Conservation (phyloP, 2,329 filamentous ascomycete genomes). For the Talaromyces sp. region DNA sequence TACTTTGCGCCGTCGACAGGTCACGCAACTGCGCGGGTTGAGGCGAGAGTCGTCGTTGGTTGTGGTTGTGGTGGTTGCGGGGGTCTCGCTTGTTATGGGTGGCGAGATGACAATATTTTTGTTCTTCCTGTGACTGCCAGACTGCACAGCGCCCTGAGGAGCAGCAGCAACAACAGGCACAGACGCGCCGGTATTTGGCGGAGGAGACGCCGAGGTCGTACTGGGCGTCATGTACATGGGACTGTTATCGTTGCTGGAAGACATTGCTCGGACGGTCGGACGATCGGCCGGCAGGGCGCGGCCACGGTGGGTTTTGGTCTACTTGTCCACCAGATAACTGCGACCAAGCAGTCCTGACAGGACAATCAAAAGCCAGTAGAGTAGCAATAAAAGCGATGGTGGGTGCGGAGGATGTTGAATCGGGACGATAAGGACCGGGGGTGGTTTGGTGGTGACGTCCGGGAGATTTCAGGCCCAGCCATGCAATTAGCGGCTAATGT, state of each 20-base stretch:
- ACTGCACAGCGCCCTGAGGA: not conserved
- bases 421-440: not conserved
- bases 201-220: not conserved
- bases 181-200: not conserved
- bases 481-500: too few species aligned
- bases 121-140: not conserved
- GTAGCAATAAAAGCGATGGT: not conserved
- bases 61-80: not conserved
- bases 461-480: not conserved
- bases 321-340: not conserved
- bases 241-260: constrained; percentile 1
- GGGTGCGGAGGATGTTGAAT: not conserved
- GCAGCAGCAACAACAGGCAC: not conserved
- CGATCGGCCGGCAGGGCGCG: too few species aligned
- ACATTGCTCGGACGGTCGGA: not conserved
- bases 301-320: not conserved
- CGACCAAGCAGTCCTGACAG: not conserved
- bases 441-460: not conserved
- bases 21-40: constrained; percentile 40
- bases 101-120: not conserved
- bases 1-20: constrained; percentile 43
- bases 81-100: not conserved
- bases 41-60: constrained; percentile 13
- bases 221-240: not conserved
- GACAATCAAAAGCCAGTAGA: not conserved